Evolutionary conservation across 148 eudicot species (phyloP).

Genomic region (Silene conica): DNA sequence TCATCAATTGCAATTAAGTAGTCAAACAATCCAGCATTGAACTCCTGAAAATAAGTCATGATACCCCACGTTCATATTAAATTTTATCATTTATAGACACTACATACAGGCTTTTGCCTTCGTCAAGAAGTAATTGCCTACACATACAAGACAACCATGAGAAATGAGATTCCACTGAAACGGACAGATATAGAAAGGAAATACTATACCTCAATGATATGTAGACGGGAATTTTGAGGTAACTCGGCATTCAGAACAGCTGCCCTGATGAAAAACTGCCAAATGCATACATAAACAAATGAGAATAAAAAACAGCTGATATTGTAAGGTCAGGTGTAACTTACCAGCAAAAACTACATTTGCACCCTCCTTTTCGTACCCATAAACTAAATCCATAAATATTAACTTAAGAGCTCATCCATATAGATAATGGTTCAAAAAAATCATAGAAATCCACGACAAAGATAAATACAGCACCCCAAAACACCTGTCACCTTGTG

Average conservation of each 20-base stretch:
- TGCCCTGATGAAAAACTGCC: conserved; percentile 82
- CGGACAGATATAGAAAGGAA: neutral
- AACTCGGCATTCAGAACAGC: conserved; percentile 93
- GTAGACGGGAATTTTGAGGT: conserved; percentile 93
- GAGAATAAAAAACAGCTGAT: neutral
- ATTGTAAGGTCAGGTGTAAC: neutral
- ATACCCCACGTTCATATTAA: neutral
- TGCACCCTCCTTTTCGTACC: neutral
- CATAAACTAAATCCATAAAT: neutral
- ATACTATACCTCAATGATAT: conserved; percentile 82
- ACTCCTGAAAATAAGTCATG: conserved; percentile 46
- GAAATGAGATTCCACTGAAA: neutral
- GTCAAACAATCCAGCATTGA: conserved; percentile 93
- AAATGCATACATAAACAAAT: neutral
- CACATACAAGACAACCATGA: neutral
- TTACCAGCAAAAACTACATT: neutral
- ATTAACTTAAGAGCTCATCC: neutral
- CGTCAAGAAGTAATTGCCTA: neutral
- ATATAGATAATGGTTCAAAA: neutral
- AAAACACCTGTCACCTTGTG: neutral
- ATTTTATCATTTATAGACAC: neutral
- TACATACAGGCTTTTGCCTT: neutral
- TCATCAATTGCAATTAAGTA: conserved; percentile 88
- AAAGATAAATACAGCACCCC: neutral
- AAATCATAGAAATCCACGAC: neutral